phyloP scores from a whole-genome alignment of 352 stramenopile species.

The Blastocystis sp. region DNA sequence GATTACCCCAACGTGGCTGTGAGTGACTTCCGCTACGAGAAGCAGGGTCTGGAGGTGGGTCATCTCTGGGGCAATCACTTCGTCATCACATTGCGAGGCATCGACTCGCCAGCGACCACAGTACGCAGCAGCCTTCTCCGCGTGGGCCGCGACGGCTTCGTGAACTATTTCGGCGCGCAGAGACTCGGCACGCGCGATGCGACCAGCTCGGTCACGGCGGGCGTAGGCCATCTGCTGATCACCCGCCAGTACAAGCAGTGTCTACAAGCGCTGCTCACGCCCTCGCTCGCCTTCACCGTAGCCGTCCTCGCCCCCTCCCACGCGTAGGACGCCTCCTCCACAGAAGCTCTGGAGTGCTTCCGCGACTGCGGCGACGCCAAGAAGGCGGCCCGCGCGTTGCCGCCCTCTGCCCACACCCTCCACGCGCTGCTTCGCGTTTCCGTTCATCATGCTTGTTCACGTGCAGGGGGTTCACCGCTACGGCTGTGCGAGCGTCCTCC shows the following conservation, averaged over 20 bases:
- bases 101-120: neutral
- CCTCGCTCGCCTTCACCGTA: neutral
- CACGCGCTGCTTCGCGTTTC: neutral
- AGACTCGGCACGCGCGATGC: neutral
- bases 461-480: neutral
- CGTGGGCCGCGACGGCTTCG: neutral
- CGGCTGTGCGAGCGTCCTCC: neutral
- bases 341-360: neutral
- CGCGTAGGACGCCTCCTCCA: neutral
- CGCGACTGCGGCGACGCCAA: neutral
- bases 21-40: neutral
- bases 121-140: neutral
- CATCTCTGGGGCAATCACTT: conserved; percentile 28
- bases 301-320: neutral
- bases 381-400: neutral
- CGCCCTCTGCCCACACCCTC: neutral
- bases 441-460: neutral
- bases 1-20: neutral
- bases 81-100: neutral
- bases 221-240: neutral
- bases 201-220: too few species aligned
- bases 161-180: conserved; percentile 50
- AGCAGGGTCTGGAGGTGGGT: neutral
- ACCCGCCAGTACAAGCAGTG: neutral
- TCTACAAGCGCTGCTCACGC: neutral